Percentiles rank a stretch among this genome's conserved stretches.
Evolutionary conservation across 225 moss, liverwort and hornwort genomes (phyloP).

Genomic region (Asterella californica): DNA sequence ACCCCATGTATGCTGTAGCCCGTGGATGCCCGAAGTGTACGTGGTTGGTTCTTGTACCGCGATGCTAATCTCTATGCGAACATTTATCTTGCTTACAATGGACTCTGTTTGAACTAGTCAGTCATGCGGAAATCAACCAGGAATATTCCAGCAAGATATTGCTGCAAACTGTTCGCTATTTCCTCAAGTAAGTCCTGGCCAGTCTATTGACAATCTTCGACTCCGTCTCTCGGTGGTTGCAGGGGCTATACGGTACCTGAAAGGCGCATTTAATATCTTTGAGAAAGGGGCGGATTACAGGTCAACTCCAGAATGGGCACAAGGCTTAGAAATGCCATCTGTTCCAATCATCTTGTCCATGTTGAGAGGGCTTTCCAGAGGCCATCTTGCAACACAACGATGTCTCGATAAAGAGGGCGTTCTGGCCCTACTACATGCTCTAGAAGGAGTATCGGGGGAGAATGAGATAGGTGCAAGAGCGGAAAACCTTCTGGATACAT

Average conservation of each 20-base stretch:
- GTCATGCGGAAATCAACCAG: too few relatives aligned
- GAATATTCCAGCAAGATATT: not conserved
- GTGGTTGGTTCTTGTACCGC: not conserved
- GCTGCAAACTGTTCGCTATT: not conserved
- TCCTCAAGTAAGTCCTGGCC: not conserved
- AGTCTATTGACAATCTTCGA: not conserved
- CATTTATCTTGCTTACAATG: not conserved
- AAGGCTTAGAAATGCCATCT: conserved; percentile 97
- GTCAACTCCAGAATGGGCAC: conserved; percentile 92
- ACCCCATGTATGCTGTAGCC: not conserved
- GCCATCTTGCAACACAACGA: conserved; percentile 72
- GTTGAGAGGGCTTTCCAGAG: conserved; percentile 86
- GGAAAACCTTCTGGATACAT: conserved; percentile 90
- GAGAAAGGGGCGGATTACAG: conserved; percentile 86
- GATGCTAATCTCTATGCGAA: too few relatives aligned
- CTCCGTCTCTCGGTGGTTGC: conserved; percentile 19
- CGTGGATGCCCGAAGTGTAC: not conserved
- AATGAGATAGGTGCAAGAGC: conserved; percentile 97
- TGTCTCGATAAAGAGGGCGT: conserved; percentile 76
- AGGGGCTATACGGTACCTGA: conserved; percentile 83
- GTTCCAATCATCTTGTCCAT: conserved; percentile 93
- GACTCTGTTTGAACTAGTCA: too few relatives aligned
- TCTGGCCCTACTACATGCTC: conserved; percentile 79
- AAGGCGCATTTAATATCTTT: conserved; percentile 68
- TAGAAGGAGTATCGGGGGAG: conserved; percentile 95